Evolutionary conservation across 2,329 filamentous ascomycete species (phyloP).

Genomic region (Lachnellula willkommii): DNA sequence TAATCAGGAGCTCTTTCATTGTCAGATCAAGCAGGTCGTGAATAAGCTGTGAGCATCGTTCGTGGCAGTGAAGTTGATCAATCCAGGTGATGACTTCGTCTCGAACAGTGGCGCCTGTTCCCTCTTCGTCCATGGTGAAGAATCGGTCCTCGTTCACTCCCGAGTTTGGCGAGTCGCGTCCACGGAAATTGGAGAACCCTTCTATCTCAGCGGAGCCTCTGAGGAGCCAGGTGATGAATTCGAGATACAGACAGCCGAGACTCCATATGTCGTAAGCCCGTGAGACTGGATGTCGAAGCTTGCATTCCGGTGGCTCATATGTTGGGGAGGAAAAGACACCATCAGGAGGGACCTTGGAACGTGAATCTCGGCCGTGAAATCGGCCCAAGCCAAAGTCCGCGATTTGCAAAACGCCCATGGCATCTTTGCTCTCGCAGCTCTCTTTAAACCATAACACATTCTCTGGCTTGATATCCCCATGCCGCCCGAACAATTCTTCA

Average conservation of each 20-base stretch:
- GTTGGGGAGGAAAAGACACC: conserved; percentile 24
- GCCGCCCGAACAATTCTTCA: conserved; percentile 29
- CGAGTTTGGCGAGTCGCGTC: not conserved
- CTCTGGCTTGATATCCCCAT: conserved; percentile 34
- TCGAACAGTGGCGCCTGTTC: conserved; percentile 4
- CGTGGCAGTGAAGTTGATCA: conserved; percentile 5
- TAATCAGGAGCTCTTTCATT: conserved; percentile 12
- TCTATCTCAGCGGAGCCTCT: conserved; percentile 18
- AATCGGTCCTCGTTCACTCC: conserved; percentile 20
- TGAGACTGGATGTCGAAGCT: conserved; percentile 27
- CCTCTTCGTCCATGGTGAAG: conserved; percentile 13
- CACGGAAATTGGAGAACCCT: conserved; percentile 11
- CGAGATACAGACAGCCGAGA: conserved; percentile 34
- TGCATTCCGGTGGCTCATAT: conserved; percentile 38
- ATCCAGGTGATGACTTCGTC: conserved; percentile 9
- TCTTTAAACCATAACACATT: conserved; percentile 31
- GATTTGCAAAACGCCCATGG: conserved; percentile 25
- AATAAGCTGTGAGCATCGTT: conserved; percentile 15
- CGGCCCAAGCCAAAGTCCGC: conserved; percentile 32
- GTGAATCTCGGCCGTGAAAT: conserved; percentile 32
- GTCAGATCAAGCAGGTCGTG: conserved; percentile 17
- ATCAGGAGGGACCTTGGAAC: conserved; percentile 24
- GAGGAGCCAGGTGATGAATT: conserved; percentile 35
- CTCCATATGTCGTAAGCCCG: conserved; percentile 35
- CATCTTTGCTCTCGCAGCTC: conserved; percentile 12